Base-by-base conservation (phyloP, 441 rosid species). In the Populus hybrid region DNA sequence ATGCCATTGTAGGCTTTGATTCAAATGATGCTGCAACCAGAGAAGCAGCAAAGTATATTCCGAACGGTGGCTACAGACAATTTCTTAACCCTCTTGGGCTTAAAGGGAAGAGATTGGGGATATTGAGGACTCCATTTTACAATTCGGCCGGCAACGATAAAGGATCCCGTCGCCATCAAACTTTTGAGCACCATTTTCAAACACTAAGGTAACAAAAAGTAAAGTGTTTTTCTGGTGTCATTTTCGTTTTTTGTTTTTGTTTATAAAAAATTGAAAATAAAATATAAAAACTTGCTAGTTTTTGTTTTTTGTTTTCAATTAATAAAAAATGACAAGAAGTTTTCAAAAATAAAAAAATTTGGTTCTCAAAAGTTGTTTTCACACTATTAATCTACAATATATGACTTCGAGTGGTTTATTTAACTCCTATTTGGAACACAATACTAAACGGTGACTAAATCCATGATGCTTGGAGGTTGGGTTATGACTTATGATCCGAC, bases 1-100 rank as follows among this genome's bases (percentile, higher is more conserved):
- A 90, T 76, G 92, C 88, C 74, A 88, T 94, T 9, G 90, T 28
- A 23, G 93, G 95, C 10, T 79, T 77, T 23, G 96, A 94, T 84
- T 50, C 74, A 0, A 78, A 81, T 26, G 97, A 94, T 24, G 69
- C 75, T 32, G 93, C 89, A 28, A 90, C 92, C 0, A 71, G 46
- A 42, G 67, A 20, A 3, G 90, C 95, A 0, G 80, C 88, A 1
- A 36, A 84, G 21, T 85, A 81, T 82, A 90, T 89, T 36, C 96
- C 96, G 1, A 14, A 7, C 2, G 92, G 90, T 8, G 92, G 95
- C 26, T 94, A 88, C 77, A 81, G 71, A 64, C 90, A 84, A 72
- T 89, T 89, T 81, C 88, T 92, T 7, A 86, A 74, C 4, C 67
- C 76, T 70, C 9, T 66, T 32, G 92, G 95, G 18, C 87, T 94